These are phyloP conservation scores for Colletotrichum aenigma DNA, from an alignment of 2,329 filamentous ascomycete species.

Conservation along the genomic window DNA sequence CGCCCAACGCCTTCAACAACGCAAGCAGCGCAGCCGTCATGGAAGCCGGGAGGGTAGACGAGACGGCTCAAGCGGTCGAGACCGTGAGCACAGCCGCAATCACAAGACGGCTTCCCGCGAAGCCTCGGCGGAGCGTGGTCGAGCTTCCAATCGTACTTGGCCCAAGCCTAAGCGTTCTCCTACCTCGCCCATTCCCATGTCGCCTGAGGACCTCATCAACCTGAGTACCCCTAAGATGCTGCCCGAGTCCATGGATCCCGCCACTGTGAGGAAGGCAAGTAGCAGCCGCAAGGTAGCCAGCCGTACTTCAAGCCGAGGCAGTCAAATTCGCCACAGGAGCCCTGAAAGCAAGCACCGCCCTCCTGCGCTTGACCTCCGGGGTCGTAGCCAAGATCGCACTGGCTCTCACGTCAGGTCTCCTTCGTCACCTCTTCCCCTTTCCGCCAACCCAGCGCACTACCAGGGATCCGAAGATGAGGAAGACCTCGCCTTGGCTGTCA, in stretches of 20 bases:
- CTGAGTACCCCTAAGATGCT: conserved; percentile 52
- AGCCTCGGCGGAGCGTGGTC: conserved; percentile 72
- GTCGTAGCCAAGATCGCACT: conserved; percentile 65
- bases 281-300: conserved; percentile 40
- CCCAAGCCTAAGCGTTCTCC: conserved; percentile 83
- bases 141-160: conserved; percentile 67
- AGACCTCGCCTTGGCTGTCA: conserved; percentile 57
- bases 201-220: conserved; percentile 80
- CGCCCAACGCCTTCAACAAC: conserved; percentile 66
- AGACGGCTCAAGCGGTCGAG: conserved; percentile 41
- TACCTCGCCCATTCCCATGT: conserved; percentile 93
- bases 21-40: conserved; percentile 58
- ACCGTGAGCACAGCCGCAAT: conserved; percentile 52
- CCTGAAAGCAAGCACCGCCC: conserved; percentile 46
- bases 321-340: conserved; percentile 45
- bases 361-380: conserved; percentile 56
- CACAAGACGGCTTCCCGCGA: conserved; percentile 60
- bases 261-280: conserved; percentile 48
- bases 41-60: conserved; percentile 53
- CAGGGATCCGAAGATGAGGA: conserved; percentile 70
- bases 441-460: conserved; percentile 58
- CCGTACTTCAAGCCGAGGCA: conserved; percentile 54
- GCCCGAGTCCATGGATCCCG: conserved; percentile 38
- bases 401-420: conserved; percentile 72
- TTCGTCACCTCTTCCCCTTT: conserved; percentile 80